Conservation (phyloP, 2,329 filamentous ascomycete species). For the Penicillium sp. region DNA sequence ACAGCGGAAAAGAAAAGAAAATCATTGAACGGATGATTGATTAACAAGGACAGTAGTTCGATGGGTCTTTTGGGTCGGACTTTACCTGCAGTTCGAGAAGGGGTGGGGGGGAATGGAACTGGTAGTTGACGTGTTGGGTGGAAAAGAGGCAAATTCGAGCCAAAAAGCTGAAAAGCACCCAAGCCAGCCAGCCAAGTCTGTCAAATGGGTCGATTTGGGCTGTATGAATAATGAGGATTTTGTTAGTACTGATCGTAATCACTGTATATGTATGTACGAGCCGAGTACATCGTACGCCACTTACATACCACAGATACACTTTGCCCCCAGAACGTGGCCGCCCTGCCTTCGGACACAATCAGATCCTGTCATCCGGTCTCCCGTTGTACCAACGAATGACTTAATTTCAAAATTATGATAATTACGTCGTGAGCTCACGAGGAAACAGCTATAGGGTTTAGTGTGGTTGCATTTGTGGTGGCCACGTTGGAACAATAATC, state of each 20-base stretch:
- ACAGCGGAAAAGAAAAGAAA: neutral
- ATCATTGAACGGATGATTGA: neutral
- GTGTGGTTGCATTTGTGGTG: neutral
- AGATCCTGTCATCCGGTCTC: neutral
- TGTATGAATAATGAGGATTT: neutral
- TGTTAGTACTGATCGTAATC: no score
- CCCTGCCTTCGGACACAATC: neutral
- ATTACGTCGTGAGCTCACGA: neutral
- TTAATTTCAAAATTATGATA: neutral
- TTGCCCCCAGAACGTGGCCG: neutral
- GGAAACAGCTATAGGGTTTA: neutral
- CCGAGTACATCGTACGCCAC: neutral
- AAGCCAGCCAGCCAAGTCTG: conserved; percentile 6
- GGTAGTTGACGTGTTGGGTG: conserved; percentile 12
- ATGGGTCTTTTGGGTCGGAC: conserved; percentile 12
- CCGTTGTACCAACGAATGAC: neutral
- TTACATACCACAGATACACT: neutral
- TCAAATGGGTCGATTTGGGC: neutral
- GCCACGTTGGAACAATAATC: conserved; percentile 17
- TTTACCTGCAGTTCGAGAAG: conserved; percentile 16
- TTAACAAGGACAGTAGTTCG: neutral
- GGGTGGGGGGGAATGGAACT: neutral
- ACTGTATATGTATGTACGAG: neutral
- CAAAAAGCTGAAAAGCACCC: neutral
- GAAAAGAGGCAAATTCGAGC: conserved; percentile 13